phyloP scores from a whole-genome alignment of 495 filamentous ascomycete species.

The Neurospora tetraspora region DNA sequence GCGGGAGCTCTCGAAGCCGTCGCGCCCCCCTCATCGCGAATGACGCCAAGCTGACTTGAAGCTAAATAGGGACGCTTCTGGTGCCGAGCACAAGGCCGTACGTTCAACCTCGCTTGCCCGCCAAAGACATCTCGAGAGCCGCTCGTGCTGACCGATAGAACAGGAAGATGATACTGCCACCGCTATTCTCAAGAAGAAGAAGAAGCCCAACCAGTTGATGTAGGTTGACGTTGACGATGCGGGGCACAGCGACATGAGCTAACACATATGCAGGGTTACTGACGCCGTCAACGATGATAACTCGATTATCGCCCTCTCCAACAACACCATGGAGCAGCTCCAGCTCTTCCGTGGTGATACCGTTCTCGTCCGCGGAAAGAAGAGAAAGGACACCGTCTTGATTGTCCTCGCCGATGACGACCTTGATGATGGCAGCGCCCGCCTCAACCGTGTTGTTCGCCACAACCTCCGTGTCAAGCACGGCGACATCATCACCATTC shows the following conservation, averaged over 20 bases:
- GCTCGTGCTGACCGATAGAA: constrained; percentile 12
- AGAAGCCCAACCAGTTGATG: constrained; percentile 99
- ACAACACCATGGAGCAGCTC: constrained; percentile 97
- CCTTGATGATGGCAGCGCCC: constrained; percentile 89
- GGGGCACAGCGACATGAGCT: constrained; percentile 19
- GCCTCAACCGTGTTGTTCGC: constrained; percentile 94
- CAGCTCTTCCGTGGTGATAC: constrained; percentile 98
- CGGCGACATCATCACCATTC: constrained; percentile 91
- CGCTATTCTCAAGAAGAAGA: constrained; percentile 99
- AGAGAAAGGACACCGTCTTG: constrained; percentile 96
- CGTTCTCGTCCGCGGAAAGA: constrained; percentile 96
- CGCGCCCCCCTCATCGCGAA: background rate
- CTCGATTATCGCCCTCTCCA: constrained; percentile 95
- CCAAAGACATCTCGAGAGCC: constrained; percentile 4
- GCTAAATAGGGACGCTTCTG: constrained; percentile 69
- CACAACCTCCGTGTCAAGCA: constrained; percentile 98
- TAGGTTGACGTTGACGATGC: constrained; percentile 33
- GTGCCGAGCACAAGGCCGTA: constrained; percentile 79
- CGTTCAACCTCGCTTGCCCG: constrained; percentile 25
- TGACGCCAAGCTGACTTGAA: constrained; percentile 18
- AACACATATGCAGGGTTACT: constrained; percentile 60
- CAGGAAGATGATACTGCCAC: constrained; percentile 91
- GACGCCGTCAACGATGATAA: constrained; percentile 99
- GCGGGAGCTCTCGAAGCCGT: constrained; percentile 2
- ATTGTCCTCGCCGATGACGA: constrained; percentile 97